A percentile compares a stretch with the other conserved stretches of the same genome.
Evolutionary conservation across 225 moss, liverwort and hornwort species (phyloP).

Genomic region (Antitrichia curtipendula): DNA sequence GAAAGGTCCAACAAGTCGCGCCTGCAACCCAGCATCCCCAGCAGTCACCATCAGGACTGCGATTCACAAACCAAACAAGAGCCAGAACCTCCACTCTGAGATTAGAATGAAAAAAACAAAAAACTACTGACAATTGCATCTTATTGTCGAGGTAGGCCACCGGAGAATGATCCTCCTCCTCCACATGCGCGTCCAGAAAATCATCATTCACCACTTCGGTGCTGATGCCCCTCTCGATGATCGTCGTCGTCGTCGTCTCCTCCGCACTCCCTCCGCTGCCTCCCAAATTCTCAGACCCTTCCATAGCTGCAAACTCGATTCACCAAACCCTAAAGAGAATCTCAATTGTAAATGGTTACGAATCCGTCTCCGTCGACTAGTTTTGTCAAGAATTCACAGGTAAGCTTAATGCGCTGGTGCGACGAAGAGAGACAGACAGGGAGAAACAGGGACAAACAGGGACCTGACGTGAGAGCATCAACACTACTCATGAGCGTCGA

Average conservation of each 20-base stretch:
- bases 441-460: not conserved
- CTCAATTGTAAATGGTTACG: not conserved
- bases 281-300: not conserved
- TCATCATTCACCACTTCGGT: conserved; percentile 25
- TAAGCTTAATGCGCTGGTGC: not conserved
- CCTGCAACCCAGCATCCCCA: conserved; percentile 21
- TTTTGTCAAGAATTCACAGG: not conserved
- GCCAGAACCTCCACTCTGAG: not conserved
- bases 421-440: not conserved
- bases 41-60: not conserved
- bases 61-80: not conserved
- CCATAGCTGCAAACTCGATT: not conserved
- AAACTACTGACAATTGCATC: conserved; percentile 47
- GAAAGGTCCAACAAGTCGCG: conserved; percentile 81
- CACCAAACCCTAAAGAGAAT: conserved; percentile 1
- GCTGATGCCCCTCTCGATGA: not conserved
- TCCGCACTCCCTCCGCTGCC: not conserved
- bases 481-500: not conserved
- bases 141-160: conserved; percentile 33
- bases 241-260: not conserved
- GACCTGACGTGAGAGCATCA: not conserved
- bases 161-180: conserved; percentile 15
- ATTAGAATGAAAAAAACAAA: not conserved
- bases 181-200: conserved; percentile 13
- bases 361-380: not conserved